Evolutionary conservation across 176 grass and related monocot species (phyloP), one percentile per base, ranked within the genome.

Genomic region (Hsuehochloa calcarea): DNA sequence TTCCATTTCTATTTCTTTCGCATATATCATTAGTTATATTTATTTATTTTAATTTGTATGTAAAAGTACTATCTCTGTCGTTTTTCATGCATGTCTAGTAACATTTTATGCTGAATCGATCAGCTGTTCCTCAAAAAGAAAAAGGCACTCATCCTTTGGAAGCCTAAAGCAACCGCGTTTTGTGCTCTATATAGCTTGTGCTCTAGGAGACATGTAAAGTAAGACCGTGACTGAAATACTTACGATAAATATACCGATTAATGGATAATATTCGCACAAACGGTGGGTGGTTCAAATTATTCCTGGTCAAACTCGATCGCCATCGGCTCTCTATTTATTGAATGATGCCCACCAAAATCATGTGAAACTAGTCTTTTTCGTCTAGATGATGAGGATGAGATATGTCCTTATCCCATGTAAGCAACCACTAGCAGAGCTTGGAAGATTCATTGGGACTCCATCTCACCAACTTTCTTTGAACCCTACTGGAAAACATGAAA

Each of bases 261-360:
- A 74, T 54, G 20, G 27, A 52, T 74, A 35, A 35, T 50, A 78
- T 64, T 78, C 2, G 23, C 83, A 74, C 2, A 54, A 38, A 38
- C 45, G 67, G 67, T 83, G 84, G 66, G 47, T 60, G 63, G 44
- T 26, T 14, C 60, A 87, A 44, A 66, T 86, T 70, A 80, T 88
- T 93, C 72, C 60, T 38, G 72, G 87, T 90, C 91, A 97, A 97
- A 92, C 19, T 56, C 68, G 71, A 81, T 90, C 51, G 75, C 80
- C 94, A 71, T 88, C 89, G 12, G 19, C 17, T 59, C 78, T 38
- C 89, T 81, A 38, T 90, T 80, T 67, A 78, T 64, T 50, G 84
- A 78, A 70, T 45, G 83, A 60, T 70, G 88, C 58, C 63, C 27
- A 85, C 64, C 39, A 81, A 80, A 82, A 80, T 90, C 91, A 92